Conservation (phyloP, 2,329 filamentous ascomycete genomes). For the Pseudocercospora crystallina region DNA sequence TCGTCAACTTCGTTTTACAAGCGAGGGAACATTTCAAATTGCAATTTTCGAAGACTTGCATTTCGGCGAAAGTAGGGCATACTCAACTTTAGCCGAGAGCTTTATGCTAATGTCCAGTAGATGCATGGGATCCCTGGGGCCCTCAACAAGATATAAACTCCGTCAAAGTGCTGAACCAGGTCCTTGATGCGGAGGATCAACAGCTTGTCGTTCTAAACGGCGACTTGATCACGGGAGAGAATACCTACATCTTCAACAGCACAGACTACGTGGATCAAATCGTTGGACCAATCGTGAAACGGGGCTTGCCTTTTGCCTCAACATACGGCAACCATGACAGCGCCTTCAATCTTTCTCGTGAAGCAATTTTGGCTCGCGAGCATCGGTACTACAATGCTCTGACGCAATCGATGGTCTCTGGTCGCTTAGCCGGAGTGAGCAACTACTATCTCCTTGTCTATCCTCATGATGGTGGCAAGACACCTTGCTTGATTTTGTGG, state of each 20-base stretch:
- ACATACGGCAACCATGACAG: conserved; percentile 73
- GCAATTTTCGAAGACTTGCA: conserved; percentile 69
- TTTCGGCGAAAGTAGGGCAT: conserved; percentile 58
- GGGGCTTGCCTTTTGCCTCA: conserved; percentile 61
- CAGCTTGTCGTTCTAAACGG: conserved; percentile 61
- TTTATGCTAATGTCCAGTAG: conserved; percentile 39
- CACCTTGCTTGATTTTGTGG: conserved; percentile 59
- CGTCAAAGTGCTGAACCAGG: conserved; percentile 55
- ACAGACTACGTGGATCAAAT: conserved; percentile 61
- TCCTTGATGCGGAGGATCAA: conserved; percentile 59
- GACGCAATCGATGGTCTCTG: conserved; percentile 47
- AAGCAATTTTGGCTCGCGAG: conserved; percentile 44
- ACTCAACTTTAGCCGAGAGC: conserved; percentile 35
- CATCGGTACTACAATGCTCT: conserved; percentile 37
- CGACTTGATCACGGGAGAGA: conserved; percentile 69
- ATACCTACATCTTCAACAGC: conserved; percentile 55
- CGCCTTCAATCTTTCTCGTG: conserved; percentile 56
- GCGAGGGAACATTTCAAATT: conserved; percentile 47
- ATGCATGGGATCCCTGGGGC: conserved; percentile 40
- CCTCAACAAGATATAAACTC: conserved; percentile 56
- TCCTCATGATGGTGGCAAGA: conserved; percentile 40
- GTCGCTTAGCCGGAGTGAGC: conserved; percentile 44
- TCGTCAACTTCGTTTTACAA: conserved; percentile 28
- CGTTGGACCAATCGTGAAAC: conserved; percentile 57
- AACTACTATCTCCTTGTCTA: conserved; percentile 59